Evolutionary conservation across 169 alveolate species (phyloP), one percentile per base, ranked within the genome.

Genomic region (Plasmodium knowlesi): DNA sequence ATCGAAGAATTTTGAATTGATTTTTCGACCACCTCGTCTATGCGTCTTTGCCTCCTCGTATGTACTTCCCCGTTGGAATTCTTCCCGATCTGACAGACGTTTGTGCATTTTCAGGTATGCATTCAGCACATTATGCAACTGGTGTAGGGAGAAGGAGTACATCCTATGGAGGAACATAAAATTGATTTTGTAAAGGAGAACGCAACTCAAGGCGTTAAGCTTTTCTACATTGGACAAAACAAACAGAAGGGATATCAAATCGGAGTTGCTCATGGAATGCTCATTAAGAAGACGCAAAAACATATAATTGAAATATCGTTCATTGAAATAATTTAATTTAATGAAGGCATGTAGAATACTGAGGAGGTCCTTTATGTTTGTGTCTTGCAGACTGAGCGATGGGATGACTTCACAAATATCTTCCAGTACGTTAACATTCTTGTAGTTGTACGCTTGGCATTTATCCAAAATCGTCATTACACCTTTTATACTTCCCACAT

Each of bases 381-480:
- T 74, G 39, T 43, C 80, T 22, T 39, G 14, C 53, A 19, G 57
- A 9, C 34, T 5, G 16, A 53, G 37, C n/a, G 25, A 32, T 19
- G 41, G 41, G 34, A 82, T 0, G n/a, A 6, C 0, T 19, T 43
- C 19, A 22, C 37, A 30, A 37, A 86, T 54, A 14, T 86, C 93
- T 14, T 43, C 93, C 78, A 22, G 67, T 8, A 86, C 16, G 25
- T 28, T 43, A n/a, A 5, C 37, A 37, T 86, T 76, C 28, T 19
- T 41, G 70, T 86, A 86, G n/a, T 76, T 86, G 22, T 86, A 86
- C 43, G 78, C 82, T 76, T 76, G 46, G 39, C 93, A 86, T 34
- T 86, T 86, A 10, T 43, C 41, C 41, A 86, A 74, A 28, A 86
- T 86, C 14, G 30, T 50, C 25, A 76, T 54, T 16, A 86, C 16